Conservation (phyloP, 2,329 filamentous ascomycete species). For the Rutstroemia sp. region DNA sequence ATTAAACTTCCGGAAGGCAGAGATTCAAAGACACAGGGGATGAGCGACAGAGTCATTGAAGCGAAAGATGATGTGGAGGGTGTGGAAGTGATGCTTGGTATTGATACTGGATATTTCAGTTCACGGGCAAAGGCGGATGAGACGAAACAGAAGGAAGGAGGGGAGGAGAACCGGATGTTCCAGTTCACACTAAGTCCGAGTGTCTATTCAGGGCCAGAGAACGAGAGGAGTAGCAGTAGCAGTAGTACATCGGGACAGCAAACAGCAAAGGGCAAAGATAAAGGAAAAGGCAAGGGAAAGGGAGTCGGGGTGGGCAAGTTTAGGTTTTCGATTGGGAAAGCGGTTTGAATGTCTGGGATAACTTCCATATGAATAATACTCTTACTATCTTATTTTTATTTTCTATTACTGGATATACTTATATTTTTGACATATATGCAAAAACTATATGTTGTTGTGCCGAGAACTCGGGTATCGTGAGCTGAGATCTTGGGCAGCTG, state of each 20-base stretch:
- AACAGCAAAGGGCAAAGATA: not conserved
- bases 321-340: not conserved
- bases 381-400: too few species aligned
- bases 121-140: not conserved
- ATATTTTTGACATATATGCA: too few species aligned
- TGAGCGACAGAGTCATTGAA: not conserved
- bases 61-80: not conserved
- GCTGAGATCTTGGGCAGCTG: too few species aligned
- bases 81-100: not conserved
- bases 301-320: not conserved
- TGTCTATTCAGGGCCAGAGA: not conserved
- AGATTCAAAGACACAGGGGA: not conserved
- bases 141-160: too few species aligned
- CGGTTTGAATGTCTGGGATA: not conserved
- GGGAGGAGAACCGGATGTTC: not conserved
- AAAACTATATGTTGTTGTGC: too few species aligned
- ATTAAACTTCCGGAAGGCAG: not conserved
- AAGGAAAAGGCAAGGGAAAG: not conserved
- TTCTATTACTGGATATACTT: too few species aligned
- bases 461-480: too few species aligned
- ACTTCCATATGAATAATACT: too few species aligned
- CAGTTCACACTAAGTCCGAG: constrained; percentile 1
- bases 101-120: not conserved
- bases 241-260: not conserved
- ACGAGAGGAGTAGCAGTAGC: not conserved